Base-by-base conservation (phyloP, 2,329 filamentous ascomycete species). In the Purpureocillium takamizusanense region DNA sequence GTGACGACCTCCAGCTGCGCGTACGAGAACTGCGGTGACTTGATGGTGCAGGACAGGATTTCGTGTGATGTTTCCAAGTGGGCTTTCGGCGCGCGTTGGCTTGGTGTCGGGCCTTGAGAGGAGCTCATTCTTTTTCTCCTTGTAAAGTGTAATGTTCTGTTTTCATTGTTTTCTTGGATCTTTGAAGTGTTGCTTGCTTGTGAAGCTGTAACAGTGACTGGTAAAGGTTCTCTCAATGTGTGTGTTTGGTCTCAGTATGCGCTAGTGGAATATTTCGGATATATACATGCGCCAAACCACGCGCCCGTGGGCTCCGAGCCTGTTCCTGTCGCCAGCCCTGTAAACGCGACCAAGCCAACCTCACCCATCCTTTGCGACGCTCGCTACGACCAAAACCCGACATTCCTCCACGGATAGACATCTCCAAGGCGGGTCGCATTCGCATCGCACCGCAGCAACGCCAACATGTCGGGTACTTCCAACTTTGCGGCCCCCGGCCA, bases 401-500 rank as follows among this genome's bases (percentile, higher is more conserved):
- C 13, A 32, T 32, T 14, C 15, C 15, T n/a, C 7, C 17, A 9
- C 16, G 11, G 18, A 30, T 14, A 23, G 12, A 7, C 7, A 28
- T 8, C 25, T 7, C 25, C 7, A 28, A 7, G 25, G 8, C 12
- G 8, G 25, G 25, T 28, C 25, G 12, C 7, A 12, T 28, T 28
- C 12, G 8, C 12, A 12, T 28, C 12, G 8, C 8, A 7, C 25
- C 25, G 25, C 25, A 12, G 25, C 7, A 28, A n/a, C n/a, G n/a
- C n/a, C 25, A 30, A 6, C 28, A 30, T 30, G 33, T 34, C 45
- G 40, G 10, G 6, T 5, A 25, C 21, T 10, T 42, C 46, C 32
- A 83, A 79, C 60, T 88, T 78, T 60, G 81, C 88, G 45, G 66
- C 83, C 13, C 74, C 84, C 7, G 74, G 71, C 58, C 85, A 92